A percentile compares a stretch with the other conserved stretches of the same genome.
Conservation (phyloP, 169 alveolate genomes). For the Eimeria necatrix region DNA sequence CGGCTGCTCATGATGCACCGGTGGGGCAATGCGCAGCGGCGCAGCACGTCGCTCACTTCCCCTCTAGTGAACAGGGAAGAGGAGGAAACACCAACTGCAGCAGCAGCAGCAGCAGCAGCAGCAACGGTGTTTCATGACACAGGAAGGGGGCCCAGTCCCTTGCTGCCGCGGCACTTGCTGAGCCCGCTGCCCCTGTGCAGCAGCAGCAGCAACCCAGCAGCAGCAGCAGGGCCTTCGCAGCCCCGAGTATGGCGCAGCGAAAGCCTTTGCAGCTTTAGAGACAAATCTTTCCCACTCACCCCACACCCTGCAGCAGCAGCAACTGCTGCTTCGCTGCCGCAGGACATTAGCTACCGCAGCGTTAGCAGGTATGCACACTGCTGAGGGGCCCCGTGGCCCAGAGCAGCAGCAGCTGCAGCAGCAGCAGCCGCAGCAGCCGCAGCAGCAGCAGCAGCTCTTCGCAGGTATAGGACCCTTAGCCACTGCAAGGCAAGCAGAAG, state of each 20-base stretch:
- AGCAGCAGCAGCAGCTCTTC: too few species aligned
- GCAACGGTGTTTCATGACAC: background rate
- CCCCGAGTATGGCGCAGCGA: slow-evolving; percentile 27
- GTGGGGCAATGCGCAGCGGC: background rate
- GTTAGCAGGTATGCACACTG: background rate
- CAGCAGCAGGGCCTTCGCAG: background rate
- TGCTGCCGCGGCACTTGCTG: slow-evolving; percentile 26
- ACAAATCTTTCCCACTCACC: background rate
- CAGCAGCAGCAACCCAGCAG: slow-evolving; percentile 4
- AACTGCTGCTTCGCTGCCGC: background rate
- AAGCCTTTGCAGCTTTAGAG: background rate
- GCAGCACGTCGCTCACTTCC: slow-evolving; percentile 2
- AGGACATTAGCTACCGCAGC: background rate
- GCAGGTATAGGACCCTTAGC: background rate
- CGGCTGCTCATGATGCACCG: background rate
- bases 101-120: background rate
- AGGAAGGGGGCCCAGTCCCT: slow-evolving; percentile 37
- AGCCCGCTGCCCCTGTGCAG: slow-evolving; percentile 14
- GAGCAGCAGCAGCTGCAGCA: background rate
- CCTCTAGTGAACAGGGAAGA: background rate
- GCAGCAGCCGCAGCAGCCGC: too few species aligned
- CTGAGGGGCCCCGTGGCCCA: background rate
- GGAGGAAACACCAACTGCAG: slow-evolving; percentile 12
- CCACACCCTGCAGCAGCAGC: slow-evolving; percentile 14
- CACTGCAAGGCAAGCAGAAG: background rate